These are phyloP conservation scores for Epichloe sp. DNA, from an alignment of 2,329 filamentous ascomycete genomes.

Conservation along the genomic window DNA sequence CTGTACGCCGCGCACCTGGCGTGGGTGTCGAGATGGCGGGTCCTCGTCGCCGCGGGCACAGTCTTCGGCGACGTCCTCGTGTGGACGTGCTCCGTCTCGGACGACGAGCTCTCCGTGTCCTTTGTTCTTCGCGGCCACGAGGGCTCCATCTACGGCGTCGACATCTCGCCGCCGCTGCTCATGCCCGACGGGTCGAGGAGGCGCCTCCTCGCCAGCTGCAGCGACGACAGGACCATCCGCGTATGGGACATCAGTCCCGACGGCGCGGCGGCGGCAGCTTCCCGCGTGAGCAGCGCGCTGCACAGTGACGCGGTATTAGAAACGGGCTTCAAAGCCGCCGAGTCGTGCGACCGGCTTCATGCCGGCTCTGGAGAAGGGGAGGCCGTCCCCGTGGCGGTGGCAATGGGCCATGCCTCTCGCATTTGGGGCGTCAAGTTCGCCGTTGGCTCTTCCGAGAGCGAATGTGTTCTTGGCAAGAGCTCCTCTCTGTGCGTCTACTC, in stretches of 20 bases:
- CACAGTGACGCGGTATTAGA: constrained; percentile 17
- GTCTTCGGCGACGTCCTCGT: constrained; percentile 89
- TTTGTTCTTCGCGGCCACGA: constrained; percentile 59
- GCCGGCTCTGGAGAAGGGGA: constrained; percentile 5
- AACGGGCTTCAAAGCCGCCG: constrained; percentile 45
- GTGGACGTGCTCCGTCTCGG: constrained; percentile 55
- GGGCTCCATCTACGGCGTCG: constrained; percentile 84
- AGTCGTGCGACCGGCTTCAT: constrained; percentile 12
- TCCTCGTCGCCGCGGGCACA: constrained; percentile 77
- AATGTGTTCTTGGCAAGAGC: constrained; percentile 5
- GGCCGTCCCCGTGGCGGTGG: constrained; percentile 53
- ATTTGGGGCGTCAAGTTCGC: constrained; percentile 77
- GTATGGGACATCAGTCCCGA: constrained; percentile 69
- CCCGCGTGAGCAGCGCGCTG: not conserved
- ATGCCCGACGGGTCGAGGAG: constrained; percentile 24
- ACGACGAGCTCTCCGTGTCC: constrained; percentile 21
- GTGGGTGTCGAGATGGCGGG: constrained; percentile 41
- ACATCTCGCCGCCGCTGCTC: constrained; percentile 50
- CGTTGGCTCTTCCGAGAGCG: constrained; percentile 13
- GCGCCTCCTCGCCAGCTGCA: constrained; percentile 77
- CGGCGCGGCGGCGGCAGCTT: not conserved
- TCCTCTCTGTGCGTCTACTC: constrained; percentile 42
- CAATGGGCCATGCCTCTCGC: constrained; percentile 76
- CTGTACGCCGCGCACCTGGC: constrained; percentile 72
- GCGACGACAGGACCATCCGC: constrained; percentile 81